These are phyloP conservation scores for Globomyces sp. DNA, from an alignment of 371 early-diverging fungal genomes.

Conservation along the genomic window DNA sequence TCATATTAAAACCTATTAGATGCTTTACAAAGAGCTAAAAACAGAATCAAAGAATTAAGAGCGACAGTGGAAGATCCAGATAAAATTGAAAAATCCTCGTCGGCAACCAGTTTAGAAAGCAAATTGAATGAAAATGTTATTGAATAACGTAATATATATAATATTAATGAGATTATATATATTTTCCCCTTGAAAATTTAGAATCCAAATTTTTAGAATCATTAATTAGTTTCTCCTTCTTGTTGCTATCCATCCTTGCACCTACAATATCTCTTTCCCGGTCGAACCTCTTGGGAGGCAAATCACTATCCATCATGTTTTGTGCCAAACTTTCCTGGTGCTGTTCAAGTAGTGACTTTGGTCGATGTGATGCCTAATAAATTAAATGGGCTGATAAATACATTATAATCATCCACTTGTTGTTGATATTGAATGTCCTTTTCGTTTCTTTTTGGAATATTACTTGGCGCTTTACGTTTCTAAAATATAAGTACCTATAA, in stretches of 20 bases:
- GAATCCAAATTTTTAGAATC: constrained; percentile 10
- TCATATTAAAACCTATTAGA: too few species aligned
- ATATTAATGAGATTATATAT: neutral
- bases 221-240: neutral
- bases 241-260: constrained; percentile 5
- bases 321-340: neutral
- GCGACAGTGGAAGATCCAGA: too few species aligned
- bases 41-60: too few species aligned
- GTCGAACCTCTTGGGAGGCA: constrained; percentile 10
- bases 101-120: too few species aligned
- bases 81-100: too few species aligned
- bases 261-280: constrained; percentile 17
- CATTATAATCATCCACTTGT: neutral
- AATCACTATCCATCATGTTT: neutral
- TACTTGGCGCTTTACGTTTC: neutral
- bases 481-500: neutral
- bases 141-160: too few species aligned
- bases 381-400: neutral
- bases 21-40: too few species aligned
- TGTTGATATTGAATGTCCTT: neutral
- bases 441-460: constrained; percentile 10
- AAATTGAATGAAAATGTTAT: too few species aligned
- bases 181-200: constrained; percentile 13
- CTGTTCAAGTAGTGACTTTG: constrained; percentile 4
- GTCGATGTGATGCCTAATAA: neutral